phyloP scores from a whole-genome alignment of 176 grass and related monocot species.

The Hordeum marinum region DNA sequence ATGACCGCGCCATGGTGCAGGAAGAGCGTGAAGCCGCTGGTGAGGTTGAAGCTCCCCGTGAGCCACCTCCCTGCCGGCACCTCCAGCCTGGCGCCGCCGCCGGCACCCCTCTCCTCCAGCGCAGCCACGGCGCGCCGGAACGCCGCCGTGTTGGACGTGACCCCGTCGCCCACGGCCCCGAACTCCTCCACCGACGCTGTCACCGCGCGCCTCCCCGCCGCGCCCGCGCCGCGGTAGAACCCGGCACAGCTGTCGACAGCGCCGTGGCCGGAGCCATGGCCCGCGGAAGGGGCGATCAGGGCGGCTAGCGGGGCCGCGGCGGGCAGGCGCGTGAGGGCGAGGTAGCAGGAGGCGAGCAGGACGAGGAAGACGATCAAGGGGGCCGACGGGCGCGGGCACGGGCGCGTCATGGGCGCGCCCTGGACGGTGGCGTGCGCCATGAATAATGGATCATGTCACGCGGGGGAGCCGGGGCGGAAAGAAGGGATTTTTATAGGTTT shows the following conservation, averaged over 20 bases:
- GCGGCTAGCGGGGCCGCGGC: slow-evolving; percentile 11
- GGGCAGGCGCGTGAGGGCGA: slow-evolving; percentile 27
- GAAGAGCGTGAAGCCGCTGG: slow-evolving; percentile 90
- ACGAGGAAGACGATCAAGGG: slow-evolving; percentile 1
- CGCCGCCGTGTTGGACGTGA: slow-evolving; percentile 64
- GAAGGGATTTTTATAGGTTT: slow-evolving; percentile 2
- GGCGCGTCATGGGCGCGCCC: neutral
- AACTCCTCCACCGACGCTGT: slow-evolving; percentile 63
- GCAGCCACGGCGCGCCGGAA: slow-evolving; percentile 54
- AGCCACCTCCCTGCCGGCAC: slow-evolving; percentile 72
- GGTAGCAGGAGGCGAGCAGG: slow-evolving; percentile 28
- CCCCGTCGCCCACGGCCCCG: slow-evolving; percentile 74
- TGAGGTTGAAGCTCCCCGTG: slow-evolving; percentile 90
- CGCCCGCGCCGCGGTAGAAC: slow-evolving; percentile 41
- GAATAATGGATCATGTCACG: slow-evolving; percentile 12
- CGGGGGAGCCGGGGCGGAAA: neutral
- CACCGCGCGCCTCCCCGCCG: slow-evolving; percentile 30
- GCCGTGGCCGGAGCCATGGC: neutral
- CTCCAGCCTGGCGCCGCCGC: slow-evolving; percentile 60
- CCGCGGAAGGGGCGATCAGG: neutral
- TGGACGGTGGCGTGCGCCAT: slow-evolving; percentile 24
- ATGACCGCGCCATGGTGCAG: slow-evolving; percentile 66
- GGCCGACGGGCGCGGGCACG: neutral
- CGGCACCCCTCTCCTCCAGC: slow-evolving; percentile 6
- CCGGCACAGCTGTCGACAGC: slow-evolving; percentile 38